Evolutionary conservation across 2,329 filamentous ascomycete species (phyloP).

Genomic region (Lachnellula suecica): DNA sequence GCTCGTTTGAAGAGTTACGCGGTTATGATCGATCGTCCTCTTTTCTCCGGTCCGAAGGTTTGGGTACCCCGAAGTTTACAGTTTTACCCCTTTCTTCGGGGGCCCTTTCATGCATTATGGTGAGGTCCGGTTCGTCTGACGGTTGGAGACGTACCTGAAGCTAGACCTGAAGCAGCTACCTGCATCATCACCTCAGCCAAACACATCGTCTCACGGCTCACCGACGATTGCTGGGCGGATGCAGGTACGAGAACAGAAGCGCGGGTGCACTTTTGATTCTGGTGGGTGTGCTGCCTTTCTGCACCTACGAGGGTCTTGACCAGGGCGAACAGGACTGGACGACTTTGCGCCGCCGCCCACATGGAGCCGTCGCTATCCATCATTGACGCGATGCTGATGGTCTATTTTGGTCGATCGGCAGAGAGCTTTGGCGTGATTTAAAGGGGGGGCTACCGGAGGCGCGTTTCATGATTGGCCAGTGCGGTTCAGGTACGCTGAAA

Average conservation of each 20-base stretch:
- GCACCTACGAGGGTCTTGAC: constrained; percentile 1
- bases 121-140: neutral
- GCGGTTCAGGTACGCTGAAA: neutral
- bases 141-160: neutral
- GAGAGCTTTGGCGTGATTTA: neutral
- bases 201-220: neutral
- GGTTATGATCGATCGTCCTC: neutral
- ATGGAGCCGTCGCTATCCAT: neutral
- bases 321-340: neutral
- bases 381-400: neutral
- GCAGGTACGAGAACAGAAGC: neutral
- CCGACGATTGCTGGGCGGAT: neutral
- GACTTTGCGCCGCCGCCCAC: neutral
- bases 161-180: neutral
- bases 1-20: neutral
- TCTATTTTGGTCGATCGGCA: neutral
- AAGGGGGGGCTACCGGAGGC: neutral
- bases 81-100: neutral
- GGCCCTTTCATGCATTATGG: neutral
- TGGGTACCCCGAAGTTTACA: too few relatives aligned
- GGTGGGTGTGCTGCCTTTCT: neutral
- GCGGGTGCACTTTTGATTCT: neutral
- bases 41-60: too few relatives aligned
- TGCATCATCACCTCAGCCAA: neutral
- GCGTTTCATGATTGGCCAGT: neutral